Evolutionary conservation across 1,139 yeast species (phyloP).

Genomic region (Pichia sp.): DNA sequence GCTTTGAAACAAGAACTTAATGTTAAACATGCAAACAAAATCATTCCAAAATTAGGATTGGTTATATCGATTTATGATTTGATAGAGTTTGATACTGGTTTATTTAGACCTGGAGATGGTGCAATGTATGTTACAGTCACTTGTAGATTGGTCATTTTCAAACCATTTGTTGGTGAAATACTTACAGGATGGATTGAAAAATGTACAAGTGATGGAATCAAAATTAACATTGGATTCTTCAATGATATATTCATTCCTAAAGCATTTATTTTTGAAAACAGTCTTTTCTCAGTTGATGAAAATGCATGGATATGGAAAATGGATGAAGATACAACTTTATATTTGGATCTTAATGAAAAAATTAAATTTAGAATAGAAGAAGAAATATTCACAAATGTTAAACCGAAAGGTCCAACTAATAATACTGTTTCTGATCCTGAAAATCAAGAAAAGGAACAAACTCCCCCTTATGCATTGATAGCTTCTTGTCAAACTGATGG

Average conservation of each 20-base stretch:
- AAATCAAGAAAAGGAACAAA: conserved; percentile 22
- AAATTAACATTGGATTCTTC: conserved; percentile 77
- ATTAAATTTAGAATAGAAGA: conserved; percentile 87
- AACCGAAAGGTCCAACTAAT: conserved; percentile 56
- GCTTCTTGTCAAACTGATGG: conserved; percentile 97
- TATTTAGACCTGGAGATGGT: conserved; percentile 94
- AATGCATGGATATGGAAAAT: conserved; percentile 95
- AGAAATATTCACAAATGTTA: conserved; percentile 75
- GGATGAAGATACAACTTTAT: conserved; percentile 67
- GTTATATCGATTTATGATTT: conserved; percentile 83
- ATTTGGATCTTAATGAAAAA: conserved; percentile 83
- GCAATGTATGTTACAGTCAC: conserved; percentile 72
- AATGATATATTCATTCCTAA: conserved; percentile 89
- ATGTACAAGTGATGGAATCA: conserved; percentile 81
- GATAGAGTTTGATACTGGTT: conserved; percentile 74
- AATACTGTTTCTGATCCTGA: conserved; percentile 15
- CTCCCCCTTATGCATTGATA: conserved; percentile 73
- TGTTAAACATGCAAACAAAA: conserved; percentile 76
- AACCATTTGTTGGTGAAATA: conserved; percentile 94
- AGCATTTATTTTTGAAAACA: conserved; percentile 70
- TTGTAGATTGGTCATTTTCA: conserved; percentile 75
- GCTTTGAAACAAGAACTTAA: conserved; percentile 79
- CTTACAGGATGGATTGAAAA: conserved; percentile 89
- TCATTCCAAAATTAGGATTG: conserved; percentile 77
- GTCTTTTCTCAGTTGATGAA: conserved; percentile 64